These are phyloP conservation scores for Geranium brycei DNA, from an alignment of 345 rosid species.

Conservation along the genomic window DNA sequence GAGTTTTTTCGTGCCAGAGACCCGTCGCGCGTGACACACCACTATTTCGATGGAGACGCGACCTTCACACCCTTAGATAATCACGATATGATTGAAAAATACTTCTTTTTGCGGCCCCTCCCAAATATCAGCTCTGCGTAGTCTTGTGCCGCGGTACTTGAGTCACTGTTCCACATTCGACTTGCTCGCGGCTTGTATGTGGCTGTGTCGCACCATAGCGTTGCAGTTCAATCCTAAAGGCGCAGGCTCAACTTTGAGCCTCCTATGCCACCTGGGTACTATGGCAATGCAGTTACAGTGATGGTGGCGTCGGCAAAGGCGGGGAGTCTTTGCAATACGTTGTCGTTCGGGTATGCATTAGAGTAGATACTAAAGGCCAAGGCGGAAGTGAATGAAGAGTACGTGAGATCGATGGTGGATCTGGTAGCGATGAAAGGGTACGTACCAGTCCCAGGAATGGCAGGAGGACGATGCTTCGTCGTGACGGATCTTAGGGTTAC, in stretches of 20 bases:
- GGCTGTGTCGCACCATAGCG: slow-evolving; percentile 16
- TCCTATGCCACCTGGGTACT: slow-evolving; percentile 15
- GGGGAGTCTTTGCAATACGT: slow-evolving; percentile 3
- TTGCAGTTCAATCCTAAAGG: slow-evolving; percentile 11
- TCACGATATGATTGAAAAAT: not conserved
- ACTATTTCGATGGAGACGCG: too few relatives aligned
- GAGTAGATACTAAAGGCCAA: slow-evolving; percentile 19
- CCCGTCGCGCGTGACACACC: slow-evolving; percentile 1
- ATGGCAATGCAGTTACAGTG: slow-evolving; percentile 28
- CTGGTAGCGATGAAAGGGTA: slow-evolving; percentile 10
- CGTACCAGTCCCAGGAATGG: not conserved
- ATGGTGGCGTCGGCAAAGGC: slow-evolving; percentile 20
- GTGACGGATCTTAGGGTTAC: slow-evolving; percentile 7
- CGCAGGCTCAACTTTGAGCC: slow-evolving; percentile 3
- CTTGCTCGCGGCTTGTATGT: slow-evolving; percentile 13
- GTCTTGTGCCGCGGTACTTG: slow-evolving; percentile 4
- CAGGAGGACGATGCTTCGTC: not conserved
- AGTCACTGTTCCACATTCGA: slow-evolving; percentile 13
- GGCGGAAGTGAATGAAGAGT: slow-evolving; percentile 14
- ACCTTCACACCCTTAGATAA: too few relatives aligned
- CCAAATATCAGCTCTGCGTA: slow-evolving; percentile 6
- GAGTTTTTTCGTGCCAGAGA: slow-evolving; percentile 8
- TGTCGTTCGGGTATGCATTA: slow-evolving; percentile 23
- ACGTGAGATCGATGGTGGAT: slow-evolving; percentile 11
- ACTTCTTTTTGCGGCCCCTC: slow-evolving; percentile 11